phyloP scores from a whole-genome alignment of 441 rosid species.

The Pelargonium australe region DNA sequence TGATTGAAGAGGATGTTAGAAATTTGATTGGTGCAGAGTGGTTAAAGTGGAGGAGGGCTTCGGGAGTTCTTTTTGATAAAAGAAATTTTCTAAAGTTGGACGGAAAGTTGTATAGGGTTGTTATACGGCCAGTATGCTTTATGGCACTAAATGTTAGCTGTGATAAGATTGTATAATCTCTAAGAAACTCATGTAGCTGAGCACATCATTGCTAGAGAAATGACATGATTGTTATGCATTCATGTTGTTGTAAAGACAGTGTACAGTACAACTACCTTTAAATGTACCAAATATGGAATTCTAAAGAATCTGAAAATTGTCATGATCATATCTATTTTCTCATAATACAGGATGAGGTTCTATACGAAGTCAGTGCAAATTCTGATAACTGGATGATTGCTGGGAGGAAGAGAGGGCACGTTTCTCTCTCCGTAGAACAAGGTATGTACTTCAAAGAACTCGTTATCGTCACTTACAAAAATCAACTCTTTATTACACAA shows the following conservation, averaged over 20 bases:
- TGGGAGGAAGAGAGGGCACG: conserved; percentile 88
- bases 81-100: too few relatives aligned
- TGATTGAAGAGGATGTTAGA: too few relatives aligned
- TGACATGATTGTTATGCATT: too few relatives aligned
- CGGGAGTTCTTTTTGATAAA: too few relatives aligned
- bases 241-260: neutral
- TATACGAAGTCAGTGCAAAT: conserved; percentile 80
- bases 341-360: conserved; percentile 58
- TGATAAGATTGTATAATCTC: too few relatives aligned
- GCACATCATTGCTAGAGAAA: too few relatives aligned
- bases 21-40: too few relatives aligned
- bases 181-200: too few relatives aligned
- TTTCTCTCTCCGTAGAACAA: conserved; percentile 60
- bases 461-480: neutral
- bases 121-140: too few relatives aligned
- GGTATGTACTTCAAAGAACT: conserved; percentile 32
- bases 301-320: neutral
- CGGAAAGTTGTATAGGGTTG: too few relatives aligned
- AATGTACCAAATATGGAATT: neutral
- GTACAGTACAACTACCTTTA: neutral
- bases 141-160: too few relatives aligned
- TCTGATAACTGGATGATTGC: conserved; percentile 93
- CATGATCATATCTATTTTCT: neutral
- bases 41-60: too few relatives aligned
- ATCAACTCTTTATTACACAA: neutral